Conservation (phyloP, 2,329 filamentous ascomycete species). For the Aspergillus brasiliensis region DNA sequence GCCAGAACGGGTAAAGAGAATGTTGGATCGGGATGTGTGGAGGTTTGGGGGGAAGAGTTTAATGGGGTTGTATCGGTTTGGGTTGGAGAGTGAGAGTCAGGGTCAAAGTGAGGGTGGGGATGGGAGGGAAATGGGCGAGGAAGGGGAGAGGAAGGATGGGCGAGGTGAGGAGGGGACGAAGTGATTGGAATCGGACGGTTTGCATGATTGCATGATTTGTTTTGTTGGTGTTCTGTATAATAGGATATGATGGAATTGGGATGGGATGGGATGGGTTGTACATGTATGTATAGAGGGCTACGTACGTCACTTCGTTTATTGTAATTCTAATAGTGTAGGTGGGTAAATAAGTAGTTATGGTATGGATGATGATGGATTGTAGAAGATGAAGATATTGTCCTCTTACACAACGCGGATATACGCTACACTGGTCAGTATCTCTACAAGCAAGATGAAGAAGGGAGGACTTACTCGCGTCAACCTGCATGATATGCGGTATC, state of each 20-base stretch:
- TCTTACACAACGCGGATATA: conserved; percentile 30
- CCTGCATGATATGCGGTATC: conserved; percentile 84
- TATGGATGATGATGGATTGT: neutral
- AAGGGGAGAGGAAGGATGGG: neutral
- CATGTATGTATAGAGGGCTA: neutral
- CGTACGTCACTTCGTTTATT: neutral
- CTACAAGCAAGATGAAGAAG: neutral
- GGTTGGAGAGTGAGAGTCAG: conserved; percentile 2
- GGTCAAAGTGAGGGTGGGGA: conserved; percentile 1
- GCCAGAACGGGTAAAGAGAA: conserved; percentile 22
- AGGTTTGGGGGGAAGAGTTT: conserved; percentile 31
- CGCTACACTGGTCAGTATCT: conserved; percentile 24
- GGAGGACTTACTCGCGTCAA: conserved; percentile 77
- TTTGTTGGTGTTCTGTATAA: neutral
- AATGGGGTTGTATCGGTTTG: conserved; percentile 16
- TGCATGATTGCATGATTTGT: neutral
- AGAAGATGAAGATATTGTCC: neutral
- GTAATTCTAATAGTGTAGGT: neutral
- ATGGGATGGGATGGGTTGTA: neutral
- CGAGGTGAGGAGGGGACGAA: neutral
- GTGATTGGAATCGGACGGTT: too few species aligned
- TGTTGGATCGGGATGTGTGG: conserved; percentile 22
- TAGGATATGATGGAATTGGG: too few species aligned
- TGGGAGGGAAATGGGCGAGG: conserved; percentile 1
- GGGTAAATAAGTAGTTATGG: neutral